Percentiles rank a stretch among this genome's conserved stretches.
Conservation (phyloP, 345 rosid species). For the Gossypium ekmanianum region DNA sequence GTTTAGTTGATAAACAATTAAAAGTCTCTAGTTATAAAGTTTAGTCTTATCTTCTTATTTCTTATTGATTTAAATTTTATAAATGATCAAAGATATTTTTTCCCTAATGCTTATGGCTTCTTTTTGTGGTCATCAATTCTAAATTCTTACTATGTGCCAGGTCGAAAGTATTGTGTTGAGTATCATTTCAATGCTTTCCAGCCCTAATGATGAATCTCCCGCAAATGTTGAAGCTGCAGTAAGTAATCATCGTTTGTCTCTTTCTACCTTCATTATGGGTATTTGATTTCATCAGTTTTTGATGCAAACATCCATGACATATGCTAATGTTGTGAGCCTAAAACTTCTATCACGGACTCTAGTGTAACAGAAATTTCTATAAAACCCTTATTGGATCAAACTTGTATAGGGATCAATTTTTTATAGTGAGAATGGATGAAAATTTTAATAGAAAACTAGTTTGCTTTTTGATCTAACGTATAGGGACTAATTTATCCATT, state of each 20-base stretch:
- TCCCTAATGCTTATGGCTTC: neutral
- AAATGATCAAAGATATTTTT: neutral
- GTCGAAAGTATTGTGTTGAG: slow-evolving; percentile 87
- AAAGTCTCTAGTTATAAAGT: neutral
- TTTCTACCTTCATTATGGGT: neutral
- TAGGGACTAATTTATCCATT: too few relatives aligned
- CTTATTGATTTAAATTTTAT: neutral
- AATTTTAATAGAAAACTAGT: neutral
- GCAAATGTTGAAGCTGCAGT: slow-evolving; percentile 93
- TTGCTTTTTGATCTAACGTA: too few relatives aligned
- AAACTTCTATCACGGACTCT: neutral
- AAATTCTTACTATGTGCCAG: slow-evolving; percentile 29
- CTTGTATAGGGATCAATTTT: neutral
- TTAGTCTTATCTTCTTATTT: neutral
- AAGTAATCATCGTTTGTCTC: slow-evolving; percentile 22
- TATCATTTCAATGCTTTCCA: slow-evolving; percentile 82
- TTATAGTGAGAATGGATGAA: neutral
- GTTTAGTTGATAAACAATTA: neutral
- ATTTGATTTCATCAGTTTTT: neutral
- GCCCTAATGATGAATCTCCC: slow-evolving; percentile 91
- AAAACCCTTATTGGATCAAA: neutral
- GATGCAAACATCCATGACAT: neutral
- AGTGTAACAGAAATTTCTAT: neutral
- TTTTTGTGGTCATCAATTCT: neutral
- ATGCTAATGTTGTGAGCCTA: too few relatives aligned